Percentiles rank a stretch among this genome's conserved stretches.
Evolutionary conservation across 352 stramenopile species (phyloP).

Genomic region (Globisporangium viniferum): DNA sequence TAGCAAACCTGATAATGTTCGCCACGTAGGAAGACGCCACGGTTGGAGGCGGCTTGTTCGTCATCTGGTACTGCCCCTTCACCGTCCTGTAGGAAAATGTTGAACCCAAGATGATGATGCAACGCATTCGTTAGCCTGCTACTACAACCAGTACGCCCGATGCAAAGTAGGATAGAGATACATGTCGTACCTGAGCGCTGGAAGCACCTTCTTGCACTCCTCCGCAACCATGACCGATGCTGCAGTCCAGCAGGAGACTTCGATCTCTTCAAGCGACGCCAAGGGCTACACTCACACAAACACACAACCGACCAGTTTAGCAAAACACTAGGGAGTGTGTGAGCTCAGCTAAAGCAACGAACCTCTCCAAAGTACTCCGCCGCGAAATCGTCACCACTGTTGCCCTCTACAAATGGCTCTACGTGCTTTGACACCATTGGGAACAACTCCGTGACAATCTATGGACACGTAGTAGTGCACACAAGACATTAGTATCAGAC

Average conservation of each 20-base stretch:
- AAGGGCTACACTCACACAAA: constrained; percentile 30
- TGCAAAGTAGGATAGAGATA: neutral
- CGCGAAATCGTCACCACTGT: constrained; percentile 39
- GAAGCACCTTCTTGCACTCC: constrained; percentile 86
- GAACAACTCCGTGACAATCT: constrained; percentile 59
- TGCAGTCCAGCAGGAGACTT: constrained; percentile 61
- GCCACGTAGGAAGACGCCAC: constrained; percentile 67
- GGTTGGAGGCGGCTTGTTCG: constrained; percentile 78
- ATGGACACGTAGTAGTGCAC: neutral
- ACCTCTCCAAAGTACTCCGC: constrained; percentile 47
- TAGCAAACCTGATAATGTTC: constrained; percentile 62
- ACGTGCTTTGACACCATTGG: constrained; percentile 30
- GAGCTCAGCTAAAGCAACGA: neutral
- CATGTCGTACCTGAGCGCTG: constrained; percentile 60
- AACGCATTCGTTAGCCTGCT: neutral
- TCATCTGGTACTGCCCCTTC: constrained; percentile 90
- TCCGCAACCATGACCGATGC: constrained; percentile 57
- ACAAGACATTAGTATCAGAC: neutral
- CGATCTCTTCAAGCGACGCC: constrained; percentile 33
- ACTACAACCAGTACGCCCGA: neutral
- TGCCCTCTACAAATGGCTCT: constrained; percentile 41
- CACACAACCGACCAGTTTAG: neutral
- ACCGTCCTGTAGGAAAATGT: constrained; percentile 48
- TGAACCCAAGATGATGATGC: too few species aligned
- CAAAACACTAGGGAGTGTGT: too few species aligned